Conservation (phyloP, 164 flowering plant species). For the Berberis vulgaris region DNA sequence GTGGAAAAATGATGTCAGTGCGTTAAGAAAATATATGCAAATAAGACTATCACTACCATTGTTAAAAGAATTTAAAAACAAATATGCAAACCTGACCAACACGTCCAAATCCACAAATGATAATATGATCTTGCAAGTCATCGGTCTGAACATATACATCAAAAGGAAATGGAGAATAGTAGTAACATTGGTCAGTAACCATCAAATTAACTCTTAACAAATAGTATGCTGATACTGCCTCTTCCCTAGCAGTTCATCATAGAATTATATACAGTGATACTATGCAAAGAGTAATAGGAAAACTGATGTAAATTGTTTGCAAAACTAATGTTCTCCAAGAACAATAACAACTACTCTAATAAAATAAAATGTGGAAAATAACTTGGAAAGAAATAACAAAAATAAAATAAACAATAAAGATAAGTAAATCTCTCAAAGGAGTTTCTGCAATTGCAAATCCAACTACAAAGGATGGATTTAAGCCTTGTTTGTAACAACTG, state of each 20-base stretch:
- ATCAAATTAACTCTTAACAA: not conserved
- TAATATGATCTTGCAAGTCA: constrained; percentile 99
- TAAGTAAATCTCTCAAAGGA: too few species aligned
- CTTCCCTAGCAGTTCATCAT: not conserved
- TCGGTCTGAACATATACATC: constrained; percentile 70
- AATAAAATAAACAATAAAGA: too few species aligned
- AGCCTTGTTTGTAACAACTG: too few species aligned
- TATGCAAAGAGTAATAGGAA: not conserved
- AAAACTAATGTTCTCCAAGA: too few species aligned
- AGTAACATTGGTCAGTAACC: not conserved
- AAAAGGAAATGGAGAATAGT: constrained; percentile 1
- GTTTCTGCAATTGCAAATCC: too few species aligned
- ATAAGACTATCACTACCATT: not conserved
- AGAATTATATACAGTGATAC: not conserved
- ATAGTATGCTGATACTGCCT: not conserved
- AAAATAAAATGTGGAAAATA: too few species aligned
- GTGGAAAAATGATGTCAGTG: constrained; percentile 8
- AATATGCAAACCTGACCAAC: constrained; percentile 78
- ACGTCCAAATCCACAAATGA: constrained; percentile 99
- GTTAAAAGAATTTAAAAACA: not conserved
- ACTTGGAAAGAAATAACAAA: too few species aligned
- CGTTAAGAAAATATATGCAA: not conserved
- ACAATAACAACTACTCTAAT: too few species aligned
- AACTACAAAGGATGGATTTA: too few species aligned
- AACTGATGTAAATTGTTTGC: too few species aligned